Percentiles rank a stretch among this genome's conserved stretches.
Evolutionary conservation across 1,284 basidiomycete species (phyloP).

Genomic region (Cutaneotrichosporon cutaneum): DNA sequence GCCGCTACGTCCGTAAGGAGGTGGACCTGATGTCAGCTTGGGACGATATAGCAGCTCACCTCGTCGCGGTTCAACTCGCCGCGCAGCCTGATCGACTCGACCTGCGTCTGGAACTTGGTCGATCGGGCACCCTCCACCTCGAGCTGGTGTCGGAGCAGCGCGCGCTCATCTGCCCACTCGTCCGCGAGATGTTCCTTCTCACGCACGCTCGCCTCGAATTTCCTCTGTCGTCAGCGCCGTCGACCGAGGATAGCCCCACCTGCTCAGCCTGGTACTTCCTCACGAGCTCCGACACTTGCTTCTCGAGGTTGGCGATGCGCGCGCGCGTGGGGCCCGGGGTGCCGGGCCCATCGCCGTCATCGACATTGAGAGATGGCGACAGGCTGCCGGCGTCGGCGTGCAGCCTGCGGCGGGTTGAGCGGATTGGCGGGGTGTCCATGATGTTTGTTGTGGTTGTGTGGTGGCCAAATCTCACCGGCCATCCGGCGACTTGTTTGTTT

Average conservation of each 20-base stretch:
- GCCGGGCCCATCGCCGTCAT: constrained; percentile 24
- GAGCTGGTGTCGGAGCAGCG: constrained; percentile 3
- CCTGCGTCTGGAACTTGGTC: constrained; percentile 21
- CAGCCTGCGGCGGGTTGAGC: not conserved
- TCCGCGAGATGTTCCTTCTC: constrained; percentile 1
- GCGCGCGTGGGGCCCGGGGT: constrained; percentile 41
- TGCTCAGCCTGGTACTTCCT: constrained; percentile 35
- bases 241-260: constrained; percentile 20
- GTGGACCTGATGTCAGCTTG: constrained; percentile 31
- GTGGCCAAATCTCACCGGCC: not conserved
- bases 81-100: constrained; percentile 28
- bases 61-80: constrained; percentile 42
- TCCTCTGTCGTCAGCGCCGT: constrained; percentile 19
- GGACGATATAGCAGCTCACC: constrained; percentile 20
- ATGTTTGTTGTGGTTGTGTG: not conserved
- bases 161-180: constrained; percentile 10
- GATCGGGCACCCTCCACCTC: constrained; percentile 11
- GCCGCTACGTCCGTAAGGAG: constrained; percentile 36
- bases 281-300: constrained; percentile 42
- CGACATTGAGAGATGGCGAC: not conserved
- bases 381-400: not conserved
- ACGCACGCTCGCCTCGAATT: constrained; percentile 23
- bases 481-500: not conserved
- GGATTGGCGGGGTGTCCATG: constrained; percentile 3
- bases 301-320: constrained; percentile 35